phyloP scores from a whole-genome alignment of 2,329 filamentous ascomycete genomes.

The Sclerotiophoma versabilis region DNA sequence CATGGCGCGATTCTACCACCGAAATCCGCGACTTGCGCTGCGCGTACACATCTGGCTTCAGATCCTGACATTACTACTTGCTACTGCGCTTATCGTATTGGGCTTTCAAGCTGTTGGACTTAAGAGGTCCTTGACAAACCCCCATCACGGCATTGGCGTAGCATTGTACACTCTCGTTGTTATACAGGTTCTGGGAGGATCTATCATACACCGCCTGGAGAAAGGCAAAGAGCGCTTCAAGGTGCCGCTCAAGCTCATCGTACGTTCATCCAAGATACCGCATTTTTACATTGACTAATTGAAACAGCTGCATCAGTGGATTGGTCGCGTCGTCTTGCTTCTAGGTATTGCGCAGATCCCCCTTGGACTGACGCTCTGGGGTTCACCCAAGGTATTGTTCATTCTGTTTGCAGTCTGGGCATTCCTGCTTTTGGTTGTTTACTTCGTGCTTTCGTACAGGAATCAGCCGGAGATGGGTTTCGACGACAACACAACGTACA shows the following conservation, averaged over 20 bases:
- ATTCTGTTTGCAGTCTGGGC: constrained; percentile 85
- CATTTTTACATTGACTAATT: constrained; percentile 18
- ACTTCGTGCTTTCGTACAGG: constrained; percentile 81
- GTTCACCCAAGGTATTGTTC: constrained; percentile 84
- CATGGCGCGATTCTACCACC: constrained; percentile 73
- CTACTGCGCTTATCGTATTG: constrained; percentile 75
- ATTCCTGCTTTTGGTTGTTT: constrained; percentile 73
- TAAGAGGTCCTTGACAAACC: constrained; percentile 75
- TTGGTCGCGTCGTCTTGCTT: constrained; percentile 77
- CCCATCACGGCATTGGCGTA: constrained; percentile 83
- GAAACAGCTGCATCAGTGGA: constrained; percentile 83
- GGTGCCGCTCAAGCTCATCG: constrained; percentile 65
- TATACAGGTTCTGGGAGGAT: constrained; percentile 74
- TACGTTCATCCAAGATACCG: constrained; percentile 40
- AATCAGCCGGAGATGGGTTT: constrained; percentile 63
- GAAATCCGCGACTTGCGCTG: constrained; percentile 67
- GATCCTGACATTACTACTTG: constrained; percentile 70
- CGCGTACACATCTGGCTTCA: constrained; percentile 78
- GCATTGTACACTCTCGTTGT: constrained; percentile 78
- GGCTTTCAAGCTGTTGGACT: constrained; percentile 82
- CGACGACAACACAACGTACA: constrained; percentile 65
- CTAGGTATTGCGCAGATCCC: constrained; percentile 88
- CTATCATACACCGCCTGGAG: constrained; percentile 65
- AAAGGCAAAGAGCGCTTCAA: constrained; percentile 61
- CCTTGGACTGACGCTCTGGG: constrained; percentile 88